Evolutionary conservation across 768 basidiomycete genomes (phyloP).

Genomic region (Rhodotorula sphaerocarpa): DNA sequence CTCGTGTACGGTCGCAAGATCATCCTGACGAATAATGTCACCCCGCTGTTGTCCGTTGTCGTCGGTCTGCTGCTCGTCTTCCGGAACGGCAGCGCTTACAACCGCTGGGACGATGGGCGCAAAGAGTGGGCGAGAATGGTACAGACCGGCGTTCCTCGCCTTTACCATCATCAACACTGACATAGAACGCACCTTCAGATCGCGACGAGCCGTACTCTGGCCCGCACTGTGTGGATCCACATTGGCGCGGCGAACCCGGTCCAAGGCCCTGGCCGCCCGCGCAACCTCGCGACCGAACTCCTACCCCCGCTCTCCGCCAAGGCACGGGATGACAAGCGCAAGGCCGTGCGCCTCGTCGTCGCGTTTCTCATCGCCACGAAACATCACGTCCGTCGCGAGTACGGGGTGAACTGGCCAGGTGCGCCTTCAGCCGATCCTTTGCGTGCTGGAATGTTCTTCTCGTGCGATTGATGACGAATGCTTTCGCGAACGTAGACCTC

Average conservation of each 20-base stretch:
- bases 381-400: conserved; percentile 37
- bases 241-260: conserved; percentile 11
- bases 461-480: neutral
- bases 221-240: conserved; percentile 29
- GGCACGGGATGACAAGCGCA: conserved; percentile 34
- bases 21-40: conserved; percentile 30
- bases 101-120: conserved; percentile 25
- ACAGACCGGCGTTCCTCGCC: neutral
- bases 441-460: neutral
- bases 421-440: neutral
- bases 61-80: conserved; percentile 39
- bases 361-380: conserved; percentile 35
- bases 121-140: conserved; percentile 24
- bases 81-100: conserved; percentile 33
- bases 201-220: conserved; percentile 16
- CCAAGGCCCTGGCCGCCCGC: conserved; percentile 1
- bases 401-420: conserved; percentile 30
- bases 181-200: neutral
- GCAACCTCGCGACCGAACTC: neutral
- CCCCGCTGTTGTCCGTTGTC: conserved; percentile 33
- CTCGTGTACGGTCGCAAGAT: conserved; percentile 10
- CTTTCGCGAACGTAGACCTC: conserved; percentile 8
- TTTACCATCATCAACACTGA: too few species aligned
- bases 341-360: conserved; percentile 29
- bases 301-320: conserved; percentile 3